phyloP scores from a whole-genome alignment of 257 asterid genomes.

The Fraxinus cuspidata region DNA sequence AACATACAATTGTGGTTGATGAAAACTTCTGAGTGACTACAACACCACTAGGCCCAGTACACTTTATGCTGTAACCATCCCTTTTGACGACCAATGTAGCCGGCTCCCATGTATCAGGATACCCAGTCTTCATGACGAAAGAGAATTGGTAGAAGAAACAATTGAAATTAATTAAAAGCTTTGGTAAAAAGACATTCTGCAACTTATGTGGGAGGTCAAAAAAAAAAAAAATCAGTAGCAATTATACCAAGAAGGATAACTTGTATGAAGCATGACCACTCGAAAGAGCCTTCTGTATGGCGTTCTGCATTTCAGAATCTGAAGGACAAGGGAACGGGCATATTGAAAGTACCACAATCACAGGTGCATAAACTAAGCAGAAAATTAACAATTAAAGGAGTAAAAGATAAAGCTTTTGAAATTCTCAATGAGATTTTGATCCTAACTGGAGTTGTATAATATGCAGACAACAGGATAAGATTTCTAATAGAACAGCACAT shows the following conservation, averaged over 20 bases:
- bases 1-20: slow-evolving; percentile 59
- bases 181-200: slow-evolving; percentile 2
- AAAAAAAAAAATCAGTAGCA: neutral
- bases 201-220: slow-evolving; percentile 7
- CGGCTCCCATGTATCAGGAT: slow-evolving; percentile 89
- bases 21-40: slow-evolving; percentile 78
- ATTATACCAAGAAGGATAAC: slow-evolving; percentile 72
- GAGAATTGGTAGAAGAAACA: slow-evolving; percentile 16
- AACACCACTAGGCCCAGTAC: slow-evolving; percentile 74
- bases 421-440: neutral
- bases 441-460: neutral
- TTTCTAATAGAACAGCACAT: neutral
- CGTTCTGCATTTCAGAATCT: slow-evolving; percentile 78
- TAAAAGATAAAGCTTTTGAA: neutral
- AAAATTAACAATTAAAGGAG: slow-evolving; percentile 14
- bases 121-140: slow-evolving; percentile 58
- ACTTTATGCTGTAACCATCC: slow-evolving; percentile 87
- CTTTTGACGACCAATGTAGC: slow-evolving; percentile 80
- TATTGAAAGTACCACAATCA: slow-evolving; percentile 7
- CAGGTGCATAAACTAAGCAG: slow-evolving; percentile 18
- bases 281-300: slow-evolving; percentile 65
- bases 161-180: slow-evolving; percentile 21
- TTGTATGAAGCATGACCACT: slow-evolving; percentile 81
- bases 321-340: slow-evolving; percentile 33
- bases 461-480: neutral